These are phyloP conservation scores for Polymyxa betae DNA, from an alignment of 208 protist species.

Conservation along the genomic window DNA sequence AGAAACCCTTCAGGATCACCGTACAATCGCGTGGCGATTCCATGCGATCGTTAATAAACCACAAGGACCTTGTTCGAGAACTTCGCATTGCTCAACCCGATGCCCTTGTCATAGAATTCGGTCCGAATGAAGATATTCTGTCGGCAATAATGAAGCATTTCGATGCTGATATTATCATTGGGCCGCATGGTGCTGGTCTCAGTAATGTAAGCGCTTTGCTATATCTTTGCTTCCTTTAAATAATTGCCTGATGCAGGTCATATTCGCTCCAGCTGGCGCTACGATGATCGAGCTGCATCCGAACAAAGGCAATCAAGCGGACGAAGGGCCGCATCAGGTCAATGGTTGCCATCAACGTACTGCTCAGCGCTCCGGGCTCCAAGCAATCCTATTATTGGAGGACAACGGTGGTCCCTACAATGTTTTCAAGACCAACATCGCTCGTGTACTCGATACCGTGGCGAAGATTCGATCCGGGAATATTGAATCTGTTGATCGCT, in stretches of 20 bases:
- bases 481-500: too few relatives aligned
- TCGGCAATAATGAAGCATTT: neutral
- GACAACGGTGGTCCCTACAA: neutral
- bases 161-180: neutral
- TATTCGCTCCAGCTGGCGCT: neutral
- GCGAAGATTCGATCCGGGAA: neutral
- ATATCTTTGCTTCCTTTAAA: neutral
- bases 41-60: neutral
- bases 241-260: neutral
- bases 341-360: neutral
- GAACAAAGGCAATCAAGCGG: neutral
- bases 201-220: neutral
- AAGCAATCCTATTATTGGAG: neutral
- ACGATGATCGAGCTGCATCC: slow-evolving; percentile 1
- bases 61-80: neutral
- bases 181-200: neutral
- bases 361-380: too few relatives aligned
- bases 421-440: neutral
- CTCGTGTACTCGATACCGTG: neutral
- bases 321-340: neutral
- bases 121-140: neutral
- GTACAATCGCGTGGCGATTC: too few relatives aligned
- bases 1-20: too few relatives aligned
- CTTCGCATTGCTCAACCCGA: neutral
- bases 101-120: neutral